Conservation (phyloP, 2,329 filamentous ascomycete genomes). For the Cucurbitaria berberidis region DNA sequence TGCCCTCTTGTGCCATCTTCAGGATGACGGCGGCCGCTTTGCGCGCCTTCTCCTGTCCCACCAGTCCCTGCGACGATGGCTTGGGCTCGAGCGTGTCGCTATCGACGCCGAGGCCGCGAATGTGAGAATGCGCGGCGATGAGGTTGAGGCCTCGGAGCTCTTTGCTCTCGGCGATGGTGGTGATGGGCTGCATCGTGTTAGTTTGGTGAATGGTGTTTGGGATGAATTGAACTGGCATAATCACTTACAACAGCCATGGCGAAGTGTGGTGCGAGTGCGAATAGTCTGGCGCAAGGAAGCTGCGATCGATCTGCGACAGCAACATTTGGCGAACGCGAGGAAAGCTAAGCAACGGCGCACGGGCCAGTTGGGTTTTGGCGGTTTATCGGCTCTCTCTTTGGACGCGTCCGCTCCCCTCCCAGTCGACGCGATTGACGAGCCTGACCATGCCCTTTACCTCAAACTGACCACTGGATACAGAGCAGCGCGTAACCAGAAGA, state of each 20-base stretch:
- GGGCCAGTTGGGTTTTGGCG: neutral
- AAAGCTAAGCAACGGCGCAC: constrained; percentile 18
- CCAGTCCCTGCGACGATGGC: constrained; percentile 84
- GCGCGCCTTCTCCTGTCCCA: constrained; percentile 94
- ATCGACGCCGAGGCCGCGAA: constrained; percentile 93
- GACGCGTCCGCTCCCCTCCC: too few relatives aligned
- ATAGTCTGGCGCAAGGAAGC: neutral
- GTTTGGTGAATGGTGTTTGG: constrained; percentile 22
- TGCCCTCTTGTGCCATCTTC: constrained; percentile 98
- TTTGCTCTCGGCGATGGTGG: constrained; percentile 91
- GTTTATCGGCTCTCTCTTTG: too few relatives aligned
- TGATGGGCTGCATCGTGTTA: constrained; percentile 57
- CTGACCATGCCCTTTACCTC: too few relatives aligned
- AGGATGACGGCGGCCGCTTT: constrained; percentile 96
- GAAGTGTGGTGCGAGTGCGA: constrained; percentile 9
- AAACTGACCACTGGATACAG: neutral
- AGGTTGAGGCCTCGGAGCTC: constrained; percentile 96
- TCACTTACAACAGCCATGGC: constrained; percentile 44
- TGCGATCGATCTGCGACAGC: constrained; percentile 12
- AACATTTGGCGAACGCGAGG: constrained; percentile 25
- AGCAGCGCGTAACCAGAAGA: neutral
- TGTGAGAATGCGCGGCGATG: constrained; percentile 97
- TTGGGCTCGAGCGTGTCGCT: constrained; percentile 88
- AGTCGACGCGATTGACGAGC: neutral
- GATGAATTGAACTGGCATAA: too few relatives aligned